Evolutionary conservation across 345 rosid species (phyloP).

Genomic region (Garcia nutans): DNA sequence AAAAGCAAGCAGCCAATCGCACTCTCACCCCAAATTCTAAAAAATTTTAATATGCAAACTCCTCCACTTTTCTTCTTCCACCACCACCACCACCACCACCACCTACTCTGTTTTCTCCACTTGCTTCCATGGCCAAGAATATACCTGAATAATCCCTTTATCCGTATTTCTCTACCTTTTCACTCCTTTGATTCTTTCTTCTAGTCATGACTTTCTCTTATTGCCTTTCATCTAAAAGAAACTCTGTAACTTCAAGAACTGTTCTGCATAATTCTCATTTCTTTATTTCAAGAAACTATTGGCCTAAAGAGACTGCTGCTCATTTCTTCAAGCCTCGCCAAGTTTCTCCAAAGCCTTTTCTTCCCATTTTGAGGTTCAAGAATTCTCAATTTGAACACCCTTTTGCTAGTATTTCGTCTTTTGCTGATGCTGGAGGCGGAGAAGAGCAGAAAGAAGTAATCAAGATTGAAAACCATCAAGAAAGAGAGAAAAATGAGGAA

Average conservation of each 20-base stretch:
- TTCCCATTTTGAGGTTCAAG: slow-evolving; percentile 29
- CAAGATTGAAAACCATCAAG: slow-evolving; percentile 33
- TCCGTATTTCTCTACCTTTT: slow-evolving; percentile 1
- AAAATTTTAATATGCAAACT: slow-evolving; percentile 15
- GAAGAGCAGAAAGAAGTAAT: slow-evolving; percentile 41
- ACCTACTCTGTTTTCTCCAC: slow-evolving; percentile 1
- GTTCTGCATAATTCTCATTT: slow-evolving; percentile 39
- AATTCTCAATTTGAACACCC: slow-evolving; percentile 37
- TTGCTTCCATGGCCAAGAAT: slow-evolving; percentile 23
- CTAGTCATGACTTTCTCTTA: slow-evolving; percentile 63
- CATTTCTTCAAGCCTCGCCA: slow-evolving; percentile 30
- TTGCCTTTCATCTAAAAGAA: slow-evolving; percentile 53
- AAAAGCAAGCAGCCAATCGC: slow-evolving; percentile 31
- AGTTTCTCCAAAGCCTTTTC: slow-evolving; percentile 35
- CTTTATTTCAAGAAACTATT: slow-evolving; percentile 38
- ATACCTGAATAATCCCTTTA: slow-evolving; percentile 22
- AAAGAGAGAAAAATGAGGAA: slow-evolving; percentile 24
- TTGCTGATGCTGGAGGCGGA: slow-evolving; percentile 58
- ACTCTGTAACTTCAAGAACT: slow-evolving; percentile 32
- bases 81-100: background rate
- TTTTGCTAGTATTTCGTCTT: slow-evolving; percentile 73
- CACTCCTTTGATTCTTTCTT: background rate
- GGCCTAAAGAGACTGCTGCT: slow-evolving; percentile 23
- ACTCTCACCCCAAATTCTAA: background rate
- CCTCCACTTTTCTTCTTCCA: slow-evolving; percentile 5